phyloP scores from a whole-genome alignment of 768 basidiomycete genomes.

The Amanita rimosa region DNA sequence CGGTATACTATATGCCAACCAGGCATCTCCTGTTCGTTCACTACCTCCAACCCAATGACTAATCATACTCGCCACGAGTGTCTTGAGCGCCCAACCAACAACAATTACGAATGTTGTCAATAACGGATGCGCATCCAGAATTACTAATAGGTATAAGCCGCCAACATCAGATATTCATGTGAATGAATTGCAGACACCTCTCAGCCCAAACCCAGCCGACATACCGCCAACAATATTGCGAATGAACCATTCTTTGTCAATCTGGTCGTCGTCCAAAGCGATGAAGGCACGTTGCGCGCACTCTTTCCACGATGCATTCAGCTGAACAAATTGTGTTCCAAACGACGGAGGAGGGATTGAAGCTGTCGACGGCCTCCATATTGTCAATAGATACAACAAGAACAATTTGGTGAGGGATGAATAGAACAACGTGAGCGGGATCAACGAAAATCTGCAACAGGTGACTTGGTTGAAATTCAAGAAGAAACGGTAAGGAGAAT shows the following conservation, averaged over 20 bases:
- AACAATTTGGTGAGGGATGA: constrained; percentile 80
- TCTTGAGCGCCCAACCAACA: constrained; percentile 64
- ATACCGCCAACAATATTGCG: constrained; percentile 78
- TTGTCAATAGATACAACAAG: constrained; percentile 68
- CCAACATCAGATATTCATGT: not conserved
- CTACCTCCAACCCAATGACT: constrained; percentile 51
- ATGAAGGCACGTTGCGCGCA: constrained; percentile 31
- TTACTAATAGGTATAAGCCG: constrained; percentile 33
- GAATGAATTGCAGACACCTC: constrained; percentile 34
- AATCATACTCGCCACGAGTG: constrained; percentile 45
- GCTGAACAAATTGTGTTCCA: constrained; percentile 18
- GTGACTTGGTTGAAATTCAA: not conserved
- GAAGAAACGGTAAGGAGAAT: not conserved
- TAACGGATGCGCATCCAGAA: constrained; percentile 63
- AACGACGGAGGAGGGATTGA: constrained; percentile 13
- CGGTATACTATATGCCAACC: constrained; percentile 79
- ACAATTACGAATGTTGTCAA: constrained; percentile 71
- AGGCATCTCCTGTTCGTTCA: constrained; percentile 47
- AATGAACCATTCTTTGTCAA: constrained; percentile 79
- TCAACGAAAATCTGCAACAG: constrained; percentile 46
- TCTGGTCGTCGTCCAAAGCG: constrained; percentile 57
- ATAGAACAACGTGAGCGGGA: constrained; percentile 73
- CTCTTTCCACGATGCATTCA: constrained; percentile 15
- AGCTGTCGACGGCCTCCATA: constrained; percentile 52
- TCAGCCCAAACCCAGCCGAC: constrained; percentile 77